Conservation (phyloP, 2,329 filamentous ascomycete species). For the Parastagonospora nodorum region DNA sequence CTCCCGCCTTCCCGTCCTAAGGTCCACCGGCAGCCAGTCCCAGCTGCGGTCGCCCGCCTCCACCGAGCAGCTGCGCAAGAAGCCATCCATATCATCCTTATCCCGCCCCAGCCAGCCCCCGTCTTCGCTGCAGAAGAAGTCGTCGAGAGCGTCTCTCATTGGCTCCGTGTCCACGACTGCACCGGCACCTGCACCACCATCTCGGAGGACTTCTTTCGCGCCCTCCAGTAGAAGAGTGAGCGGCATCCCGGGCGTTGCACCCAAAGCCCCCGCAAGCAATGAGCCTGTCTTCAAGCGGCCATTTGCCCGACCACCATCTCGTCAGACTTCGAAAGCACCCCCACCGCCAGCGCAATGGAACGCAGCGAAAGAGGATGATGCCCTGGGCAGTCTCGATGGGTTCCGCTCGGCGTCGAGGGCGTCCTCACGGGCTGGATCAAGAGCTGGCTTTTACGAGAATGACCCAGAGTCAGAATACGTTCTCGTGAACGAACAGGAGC, state of each 20-base stretch:
- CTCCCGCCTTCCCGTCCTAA: slow-evolving; percentile 59
- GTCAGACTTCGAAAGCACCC: slow-evolving; percentile 28
- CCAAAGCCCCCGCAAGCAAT: slow-evolving; percentile 5
- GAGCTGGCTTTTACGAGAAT: slow-evolving; percentile 41
- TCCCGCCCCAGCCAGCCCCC: slow-evolving; percentile 20
- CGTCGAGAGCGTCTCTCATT: slow-evolving; percentile 36
- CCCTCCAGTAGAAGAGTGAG: slow-evolving; percentile 29
- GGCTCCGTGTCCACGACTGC: slow-evolving; percentile 28
- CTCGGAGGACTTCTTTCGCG: slow-evolving; percentile 24
- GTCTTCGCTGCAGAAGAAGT: slow-evolving; percentile 36
- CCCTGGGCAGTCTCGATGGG: slow-evolving; percentile 49
- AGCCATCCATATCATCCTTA: slow-evolving; percentile 35
- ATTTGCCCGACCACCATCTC: slow-evolving; percentile 41
- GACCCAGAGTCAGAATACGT: slow-evolving; percentile 26
- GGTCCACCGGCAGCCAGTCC: slow-evolving; percentile 43
- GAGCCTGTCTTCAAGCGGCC: slow-evolving; percentile 46
- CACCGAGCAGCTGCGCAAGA: slow-evolving; percentile 50
- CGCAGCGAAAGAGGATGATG: slow-evolving; percentile 41
- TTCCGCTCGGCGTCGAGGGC: slow-evolving; percentile 51
- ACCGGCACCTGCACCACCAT: slow-evolving; percentile 16
- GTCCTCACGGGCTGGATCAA: slow-evolving; percentile 47
- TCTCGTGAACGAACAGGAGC: slow-evolving; percentile 11
- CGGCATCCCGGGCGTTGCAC: slow-evolving; percentile 23
- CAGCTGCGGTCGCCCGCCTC: slow-evolving; percentile 51
- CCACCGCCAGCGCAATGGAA: slow-evolving; percentile 19